Conservation (phyloP, 192 early-diverging fungal species). For the Coemansia sp. region DNA sequence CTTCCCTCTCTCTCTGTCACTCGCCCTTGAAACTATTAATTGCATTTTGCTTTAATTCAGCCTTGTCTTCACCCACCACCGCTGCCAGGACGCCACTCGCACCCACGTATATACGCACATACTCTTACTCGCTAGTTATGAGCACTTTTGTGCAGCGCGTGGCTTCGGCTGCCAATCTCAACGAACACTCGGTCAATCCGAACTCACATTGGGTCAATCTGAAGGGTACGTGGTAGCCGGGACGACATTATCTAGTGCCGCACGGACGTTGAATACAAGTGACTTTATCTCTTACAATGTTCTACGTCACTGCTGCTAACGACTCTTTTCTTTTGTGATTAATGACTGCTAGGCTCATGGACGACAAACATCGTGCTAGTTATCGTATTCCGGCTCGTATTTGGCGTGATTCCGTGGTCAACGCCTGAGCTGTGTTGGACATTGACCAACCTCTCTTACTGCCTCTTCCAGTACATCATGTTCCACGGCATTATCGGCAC, state of each 20-base stretch:
- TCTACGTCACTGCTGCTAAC: neutral
- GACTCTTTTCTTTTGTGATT: neutral
- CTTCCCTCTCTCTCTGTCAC: neutral
- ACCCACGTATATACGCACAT: slow-evolving; percentile 4
- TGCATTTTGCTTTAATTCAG: neutral
- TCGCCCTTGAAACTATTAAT: too few relatives aligned
- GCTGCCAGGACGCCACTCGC: neutral
- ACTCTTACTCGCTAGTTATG: slow-evolving; percentile 15
- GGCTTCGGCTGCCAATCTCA: slow-evolving; percentile 53
- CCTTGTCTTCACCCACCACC: neutral
- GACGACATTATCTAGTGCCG: neutral
- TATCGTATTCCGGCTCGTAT: slow-evolving; percentile 70
- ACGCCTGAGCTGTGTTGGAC: slow-evolving; percentile 95
- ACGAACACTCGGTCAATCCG: slow-evolving; percentile 53
- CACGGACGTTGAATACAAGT: neutral
- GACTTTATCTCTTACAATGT: neutral
- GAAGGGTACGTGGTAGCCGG: slow-evolving; percentile 33
- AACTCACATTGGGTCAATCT: slow-evolving; percentile 62
- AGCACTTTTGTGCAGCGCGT: slow-evolving; percentile 51
- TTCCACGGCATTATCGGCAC: slow-evolving; percentile 98
- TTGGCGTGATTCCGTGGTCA: slow-evolving; percentile 87
- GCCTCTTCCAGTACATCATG: slow-evolving; percentile 93
- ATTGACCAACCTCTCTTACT: slow-evolving; percentile 89
- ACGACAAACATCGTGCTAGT: slow-evolving; percentile 85
- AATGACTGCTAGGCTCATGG: slow-evolving; percentile 77